Evolutionary conservation across 2,329 filamentous ascomycete species (phyloP), one percentile per base, ranked within the genome.

Genomic region (Penicillium thymicola): DNA sequence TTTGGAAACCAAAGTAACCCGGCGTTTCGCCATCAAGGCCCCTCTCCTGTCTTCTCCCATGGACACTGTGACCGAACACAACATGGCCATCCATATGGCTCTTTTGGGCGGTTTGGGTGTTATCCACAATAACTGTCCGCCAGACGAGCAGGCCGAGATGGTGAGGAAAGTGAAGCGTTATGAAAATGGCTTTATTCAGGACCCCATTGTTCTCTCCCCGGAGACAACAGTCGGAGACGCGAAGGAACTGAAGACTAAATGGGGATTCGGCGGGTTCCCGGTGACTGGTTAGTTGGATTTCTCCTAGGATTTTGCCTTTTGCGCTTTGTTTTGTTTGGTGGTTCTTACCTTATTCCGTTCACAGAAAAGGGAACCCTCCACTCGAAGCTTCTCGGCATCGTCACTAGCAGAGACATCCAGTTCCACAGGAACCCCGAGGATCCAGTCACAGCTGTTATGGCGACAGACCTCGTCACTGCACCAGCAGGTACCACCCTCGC

Each of bases 61-160:
- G 94, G 94, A 99, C 81, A 99, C 94, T 8, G 94, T 99, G 74
- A 99, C 95, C 43, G 94, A 99, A 81, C 89, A 96, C 79, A 93
- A 96, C 76, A 99, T 99, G 95, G 95, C 94, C 63, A 97, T 99
- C 69, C 90, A 97, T 79, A 96, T 82, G 75, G 79, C 80, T 38
- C 75, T 82, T 44, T 75, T 81, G 38, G 79, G 80, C 65, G 81
- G 81, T 54, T 71, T 82, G 4, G 81, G 94, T 79, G 92, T 99
- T 67, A 96, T 99, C 67, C 94, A 99, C 82, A 94, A 99, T 85
- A 99, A 99, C 82, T 99, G 94, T 84, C 93, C 92, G n/a, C 85
- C 92, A 28, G 91, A 97, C 21, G 90, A 90, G 54, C 94, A 99
- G 81, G 94, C 94, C 65, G 92, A 96, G 81, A 99, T 99, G 94